Base-by-base conservation (phyloP, 2,329 filamentous ascomycete genomes). In the Cladosporium sp. region DNA sequence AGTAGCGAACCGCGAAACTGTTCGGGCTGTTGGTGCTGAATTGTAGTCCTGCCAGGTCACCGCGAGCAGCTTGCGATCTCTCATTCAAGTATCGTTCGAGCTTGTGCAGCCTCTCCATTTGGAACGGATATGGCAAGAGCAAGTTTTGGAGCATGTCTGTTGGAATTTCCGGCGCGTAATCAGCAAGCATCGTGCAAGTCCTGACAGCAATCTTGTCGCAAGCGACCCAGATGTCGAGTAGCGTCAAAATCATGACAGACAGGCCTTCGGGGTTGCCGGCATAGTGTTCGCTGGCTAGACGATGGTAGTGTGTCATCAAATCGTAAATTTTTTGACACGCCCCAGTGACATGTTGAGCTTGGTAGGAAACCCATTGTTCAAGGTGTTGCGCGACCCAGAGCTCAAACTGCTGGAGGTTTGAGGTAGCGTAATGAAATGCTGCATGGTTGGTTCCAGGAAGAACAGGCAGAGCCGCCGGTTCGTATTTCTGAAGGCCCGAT, bases 211-310 rank as follows among this genome's bases (percentile, higher is more conserved):
- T 74, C 12, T 76, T 70, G 67, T 91, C 89, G 72, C 89, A 80
- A 1, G 73, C 70, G 3, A 84, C 72, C 88, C 88, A 91, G 0
- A 88, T 68, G 59, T 86, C 83, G 71, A 90, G 81, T 0, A 86
- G 52, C 8, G 77, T 80, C 1, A 91, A 78, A 0, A 89, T 73
- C 69, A 85, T 80, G 0, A 75, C 65, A 31, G 86, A 87, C 68
- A 80, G 82, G 28, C 84, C 79, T 58, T 85, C 83, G 0, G 82
- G 78, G 65, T 84, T 80, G 4, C 70, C 66, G 0, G 79, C 69
- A 67, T 85, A 86, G 0, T 75, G 70, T 0, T 76, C 68, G 0
- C 72, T 68, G 4, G 71, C 70, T 1, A 67, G 55, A 1, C 12
- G 8, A 50, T 72, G 69, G 58, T 74, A 73, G 0, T 61, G 26